Evolutionary conservation across 2,329 filamentous ascomycete species (phyloP).

Genomic region (Paecilomyces variotii): DNA sequence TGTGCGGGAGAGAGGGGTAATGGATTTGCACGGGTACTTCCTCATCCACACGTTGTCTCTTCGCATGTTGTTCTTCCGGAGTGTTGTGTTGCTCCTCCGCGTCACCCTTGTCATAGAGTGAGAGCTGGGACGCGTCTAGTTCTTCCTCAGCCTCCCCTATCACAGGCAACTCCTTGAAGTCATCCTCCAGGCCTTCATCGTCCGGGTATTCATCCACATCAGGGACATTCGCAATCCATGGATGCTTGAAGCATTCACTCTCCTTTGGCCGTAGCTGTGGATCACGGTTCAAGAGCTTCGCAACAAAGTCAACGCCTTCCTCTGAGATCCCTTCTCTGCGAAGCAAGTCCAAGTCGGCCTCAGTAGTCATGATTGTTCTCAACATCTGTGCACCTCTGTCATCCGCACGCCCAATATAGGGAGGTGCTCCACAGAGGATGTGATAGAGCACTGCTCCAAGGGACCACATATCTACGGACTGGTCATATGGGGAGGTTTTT

Average conservation of each 20-base stretch:
- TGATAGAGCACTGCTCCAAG: slow-evolving; percentile 88
- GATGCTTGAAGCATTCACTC: slow-evolving; percentile 58
- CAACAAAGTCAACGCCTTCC: slow-evolving; percentile 64
- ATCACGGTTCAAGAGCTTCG: slow-evolving; percentile 71
- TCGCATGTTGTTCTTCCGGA: slow-evolving; percentile 26
- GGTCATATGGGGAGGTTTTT: slow-evolving; percentile 64
- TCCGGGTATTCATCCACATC: slow-evolving; percentile 57
- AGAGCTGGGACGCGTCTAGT: slow-evolving; percentile 55
- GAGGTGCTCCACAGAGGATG: slow-evolving; percentile 68
- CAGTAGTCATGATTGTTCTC: slow-evolving; percentile 69
- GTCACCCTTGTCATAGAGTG: slow-evolving; percentile 44
- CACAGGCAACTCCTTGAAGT: slow-evolving; percentile 25
- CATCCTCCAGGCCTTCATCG: slow-evolving; percentile 49
- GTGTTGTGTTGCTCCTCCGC: slow-evolving; percentile 25
- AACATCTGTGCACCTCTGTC: slow-evolving; percentile 72
- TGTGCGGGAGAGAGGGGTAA: slow-evolving; percentile 37
- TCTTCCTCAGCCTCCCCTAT: slow-evolving; percentile 36
- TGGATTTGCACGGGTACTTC: slow-evolving; percentile 21
- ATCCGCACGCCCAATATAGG: slow-evolving; percentile 71
- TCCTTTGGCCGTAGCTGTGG: slow-evolving; percentile 71
- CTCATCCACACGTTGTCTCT: slow-evolving; percentile 26
- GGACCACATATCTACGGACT: slow-evolving; percentile 94
- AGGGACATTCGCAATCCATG: slow-evolving; percentile 59
- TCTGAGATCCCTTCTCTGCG: slow-evolving; percentile 52
- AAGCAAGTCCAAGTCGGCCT: slow-evolving; percentile 60